phyloP scores from a whole-genome alignment of 805 yeast species.

The Ogataea pilisensis region DNA sequence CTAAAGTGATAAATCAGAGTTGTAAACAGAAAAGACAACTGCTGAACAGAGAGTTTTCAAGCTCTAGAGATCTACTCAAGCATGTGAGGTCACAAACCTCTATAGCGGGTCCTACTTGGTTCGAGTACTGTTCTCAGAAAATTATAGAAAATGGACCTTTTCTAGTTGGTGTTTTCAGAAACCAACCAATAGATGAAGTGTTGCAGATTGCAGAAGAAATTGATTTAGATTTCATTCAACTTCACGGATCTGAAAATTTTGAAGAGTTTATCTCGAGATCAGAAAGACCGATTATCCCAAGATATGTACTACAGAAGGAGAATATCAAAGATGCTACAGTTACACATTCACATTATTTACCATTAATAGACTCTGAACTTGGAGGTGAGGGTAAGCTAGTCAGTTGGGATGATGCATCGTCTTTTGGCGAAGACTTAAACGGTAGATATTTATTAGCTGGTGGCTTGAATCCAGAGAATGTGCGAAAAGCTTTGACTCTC shows the following conservation, averaged over 20 bases:
- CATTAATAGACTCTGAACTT: constrained; percentile 77
- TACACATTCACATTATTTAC: constrained; percentile 42
- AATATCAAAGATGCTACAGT: constrained; percentile 20
- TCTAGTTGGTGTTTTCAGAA: constrained; percentile 86
- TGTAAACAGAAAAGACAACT: constrained; percentile 19
- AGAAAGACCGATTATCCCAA: constrained; percentile 60
- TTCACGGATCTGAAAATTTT: constrained; percentile 75
- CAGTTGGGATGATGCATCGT: constrained; percentile 58
- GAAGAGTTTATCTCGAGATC: constrained; percentile 37
- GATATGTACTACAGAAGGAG: constrained; percentile 62
- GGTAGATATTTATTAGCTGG: constrained; percentile 74
- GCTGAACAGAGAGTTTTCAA: constrained; percentile 18
- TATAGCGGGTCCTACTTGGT: constrained; percentile 31
- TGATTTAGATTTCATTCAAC: constrained; percentile 72
- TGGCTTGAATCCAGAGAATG: constrained; percentile 77
- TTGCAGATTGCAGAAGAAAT: constrained; percentile 38
- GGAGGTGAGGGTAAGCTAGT: constrained; percentile 91
- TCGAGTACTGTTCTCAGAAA: constrained; percentile 24
- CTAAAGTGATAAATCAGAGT: constrained; percentile 40
- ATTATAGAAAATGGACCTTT: constrained; percentile 50
- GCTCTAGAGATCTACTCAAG: constrained; percentile 25
- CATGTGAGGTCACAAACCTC: constrained; percentile 13
- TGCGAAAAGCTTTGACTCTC: constrained; percentile 44
- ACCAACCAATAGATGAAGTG: constrained; percentile 69
- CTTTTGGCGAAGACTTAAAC: constrained; percentile 29